A percentile compares a stretch with the other conserved stretches of the same genome.
Conservation (phyloP, 306 rosid genomes). For the Oemleria cerasiformis region DNA sequence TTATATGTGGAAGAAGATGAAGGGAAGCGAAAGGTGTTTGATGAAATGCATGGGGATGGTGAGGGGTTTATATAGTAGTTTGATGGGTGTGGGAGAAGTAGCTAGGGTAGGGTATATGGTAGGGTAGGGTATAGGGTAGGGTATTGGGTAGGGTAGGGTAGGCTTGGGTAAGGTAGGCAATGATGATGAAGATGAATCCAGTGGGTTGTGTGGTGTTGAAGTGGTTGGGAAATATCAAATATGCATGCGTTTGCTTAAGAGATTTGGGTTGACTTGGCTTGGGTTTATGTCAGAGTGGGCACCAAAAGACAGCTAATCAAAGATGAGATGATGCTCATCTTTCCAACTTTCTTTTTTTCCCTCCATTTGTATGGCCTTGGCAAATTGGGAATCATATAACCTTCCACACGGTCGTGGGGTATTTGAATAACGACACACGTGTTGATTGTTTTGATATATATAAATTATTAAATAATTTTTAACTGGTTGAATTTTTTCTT, state of each 20-base stretch:
- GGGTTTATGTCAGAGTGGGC: background rate
- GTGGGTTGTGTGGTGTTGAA: conserved; percentile 9
- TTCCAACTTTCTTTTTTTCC: background rate
- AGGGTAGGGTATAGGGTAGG: too few species aligned
- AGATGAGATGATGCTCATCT: background rate
- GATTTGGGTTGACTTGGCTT: conserved; percentile 18
- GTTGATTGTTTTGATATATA: too few species aligned
- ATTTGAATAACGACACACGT: background rate
- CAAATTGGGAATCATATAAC: background rate
- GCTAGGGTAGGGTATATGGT: too few species aligned
- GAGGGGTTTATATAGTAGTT: conserved; percentile 12
- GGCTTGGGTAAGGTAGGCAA: background rate
- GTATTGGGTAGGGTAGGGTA: background rate
- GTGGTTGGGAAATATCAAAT: conserved; percentile 21
- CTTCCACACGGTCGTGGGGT: background rate
- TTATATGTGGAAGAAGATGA: background rate
- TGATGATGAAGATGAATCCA: background rate
- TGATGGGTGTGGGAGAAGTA: conserved; percentile 1
- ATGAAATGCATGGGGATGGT: conserved; percentile 3
- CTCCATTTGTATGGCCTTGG: background rate
- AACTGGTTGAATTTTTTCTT: too few species aligned
- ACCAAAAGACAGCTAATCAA: conserved; percentile 19
- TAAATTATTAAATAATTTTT: too few species aligned
- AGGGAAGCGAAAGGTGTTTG: background rate
- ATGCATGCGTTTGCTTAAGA: conserved; percentile 4